Evolutionary conservation across 108 stramenopile genomes (phyloP).

Genomic region (Cyclostephanos invisitatus): DNA sequence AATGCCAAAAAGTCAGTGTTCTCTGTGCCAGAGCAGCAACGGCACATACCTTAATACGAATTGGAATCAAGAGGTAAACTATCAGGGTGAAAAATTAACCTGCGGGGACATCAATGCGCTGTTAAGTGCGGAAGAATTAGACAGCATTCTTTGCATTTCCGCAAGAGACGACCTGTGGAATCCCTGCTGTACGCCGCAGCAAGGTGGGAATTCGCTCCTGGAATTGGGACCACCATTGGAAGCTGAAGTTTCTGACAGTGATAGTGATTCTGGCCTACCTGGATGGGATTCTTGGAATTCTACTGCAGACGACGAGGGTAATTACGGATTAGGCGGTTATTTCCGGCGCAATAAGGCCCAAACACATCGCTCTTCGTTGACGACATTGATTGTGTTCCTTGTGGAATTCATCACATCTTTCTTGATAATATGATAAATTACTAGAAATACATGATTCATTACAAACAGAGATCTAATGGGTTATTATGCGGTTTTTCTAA

Average conservation of each 20-base stretch:
- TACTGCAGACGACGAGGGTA: neutral
- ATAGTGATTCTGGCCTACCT: neutral
- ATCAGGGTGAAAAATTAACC: constrained; percentile 32
- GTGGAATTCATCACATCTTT: neutral
- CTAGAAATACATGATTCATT: neutral
- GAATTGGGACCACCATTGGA: constrained; percentile 18
- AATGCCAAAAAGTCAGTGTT: constrained; percentile 41
- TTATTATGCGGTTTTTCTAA: too few species aligned
- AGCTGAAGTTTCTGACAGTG: constrained; percentile 30
- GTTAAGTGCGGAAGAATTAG: constrained; percentile 43
- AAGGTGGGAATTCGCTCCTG: constrained; percentile 34
- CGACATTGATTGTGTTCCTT: neutral
- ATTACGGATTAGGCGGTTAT: neutral
- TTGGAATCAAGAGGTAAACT: constrained; percentile 45
- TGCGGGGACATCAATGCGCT: constrained; percentile 50
- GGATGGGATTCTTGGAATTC: constrained; percentile 1
- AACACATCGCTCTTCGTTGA: neutral
- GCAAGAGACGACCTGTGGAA: constrained; percentile 44
- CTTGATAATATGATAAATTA: neutral
- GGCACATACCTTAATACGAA: constrained; percentile 53
- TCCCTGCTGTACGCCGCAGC: constrained; percentile 43
- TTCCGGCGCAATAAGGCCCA: constrained; percentile 2
- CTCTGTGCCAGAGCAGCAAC: constrained; percentile 36
- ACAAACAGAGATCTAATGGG: neutral
- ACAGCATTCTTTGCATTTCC: constrained; percentile 31